Conservation (phyloP, 495 filamentous ascomycete species). For the Usnea hakonensis region DNA sequence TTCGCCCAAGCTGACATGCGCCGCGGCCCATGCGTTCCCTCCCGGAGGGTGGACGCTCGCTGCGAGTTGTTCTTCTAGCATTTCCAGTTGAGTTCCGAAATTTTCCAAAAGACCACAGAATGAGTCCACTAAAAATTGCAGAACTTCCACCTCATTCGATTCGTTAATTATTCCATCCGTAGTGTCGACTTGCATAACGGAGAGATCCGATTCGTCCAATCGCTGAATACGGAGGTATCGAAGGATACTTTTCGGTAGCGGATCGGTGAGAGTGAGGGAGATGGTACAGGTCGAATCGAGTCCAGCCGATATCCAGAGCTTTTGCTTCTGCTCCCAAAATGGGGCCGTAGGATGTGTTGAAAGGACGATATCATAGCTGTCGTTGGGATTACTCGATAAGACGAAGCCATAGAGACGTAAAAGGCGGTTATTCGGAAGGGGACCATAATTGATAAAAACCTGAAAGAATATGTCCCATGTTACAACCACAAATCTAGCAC, state of each 20-base stretch:
- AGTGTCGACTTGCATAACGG: conserved; percentile 23
- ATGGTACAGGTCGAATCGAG: conserved; percentile 29
- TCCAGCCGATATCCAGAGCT: conserved; percentile 29
- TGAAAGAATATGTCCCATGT: conserved; percentile 22
- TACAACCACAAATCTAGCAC: conserved; percentile 16
- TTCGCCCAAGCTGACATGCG: conserved; percentile 32
- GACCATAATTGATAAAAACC: conserved; percentile 30
- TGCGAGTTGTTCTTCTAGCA: conserved; percentile 30
- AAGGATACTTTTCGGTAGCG: conserved; percentile 28
- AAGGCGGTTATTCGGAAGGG: conserved; percentile 29
- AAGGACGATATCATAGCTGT: conserved; percentile 31
- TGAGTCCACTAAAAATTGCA: conserved; percentile 26
- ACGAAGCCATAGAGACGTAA: conserved; percentile 32
- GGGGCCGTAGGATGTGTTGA: conserved; percentile 27
- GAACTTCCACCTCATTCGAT: conserved; percentile 28
- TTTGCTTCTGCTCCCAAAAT: conserved; percentile 29
- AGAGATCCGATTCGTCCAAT: conserved; percentile 24
- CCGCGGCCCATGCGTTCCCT: conserved; percentile 31
- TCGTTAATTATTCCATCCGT: conserved; percentile 26
- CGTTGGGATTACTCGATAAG: conserved; percentile 29
- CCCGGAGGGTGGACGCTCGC: conserved; percentile 28
- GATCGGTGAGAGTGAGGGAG: conserved; percentile 29
- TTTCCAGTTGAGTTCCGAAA: conserved; percentile 29
- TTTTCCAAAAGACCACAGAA: conserved; percentile 25
- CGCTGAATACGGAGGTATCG: conserved; percentile 30